Evolutionary conservation across 176 grass and related monocot species (phyloP).

Genomic region (Urochloa ruziziensis): DNA sequence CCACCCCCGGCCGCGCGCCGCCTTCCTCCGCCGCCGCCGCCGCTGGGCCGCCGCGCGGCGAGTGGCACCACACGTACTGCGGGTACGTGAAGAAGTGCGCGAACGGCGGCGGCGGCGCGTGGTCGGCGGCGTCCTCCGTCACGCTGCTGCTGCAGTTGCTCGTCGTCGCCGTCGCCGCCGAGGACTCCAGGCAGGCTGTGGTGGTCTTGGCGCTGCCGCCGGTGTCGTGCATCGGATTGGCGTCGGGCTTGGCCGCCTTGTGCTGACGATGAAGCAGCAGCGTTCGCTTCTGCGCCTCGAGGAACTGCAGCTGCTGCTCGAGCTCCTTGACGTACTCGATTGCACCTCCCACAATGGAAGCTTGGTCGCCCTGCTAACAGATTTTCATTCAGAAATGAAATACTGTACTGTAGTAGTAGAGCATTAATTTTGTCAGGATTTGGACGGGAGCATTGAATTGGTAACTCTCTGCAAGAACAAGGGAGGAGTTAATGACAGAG

Average conservation of each 20-base stretch:
- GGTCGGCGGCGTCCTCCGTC: constrained; percentile 33
- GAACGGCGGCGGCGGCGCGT: constrained; percentile 51
- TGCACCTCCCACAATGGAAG: constrained; percentile 87
- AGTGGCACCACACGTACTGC: constrained; percentile 80
- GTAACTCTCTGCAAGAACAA: background rate
- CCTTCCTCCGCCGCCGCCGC: background rate
- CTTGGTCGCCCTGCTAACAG: constrained; percentile 86
- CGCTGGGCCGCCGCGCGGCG: constrained; percentile 38
- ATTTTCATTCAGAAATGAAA: background rate
- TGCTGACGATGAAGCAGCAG: constrained; percentile 39
- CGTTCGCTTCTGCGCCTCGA: constrained; percentile 73
- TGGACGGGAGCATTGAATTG: constrained; percentile 22
- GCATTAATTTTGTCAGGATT: constrained; percentile 27
- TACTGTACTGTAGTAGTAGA: too few species aligned
- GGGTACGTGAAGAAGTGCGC: constrained; percentile 86
- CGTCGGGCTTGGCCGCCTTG: background rate
- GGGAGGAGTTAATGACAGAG: background rate
- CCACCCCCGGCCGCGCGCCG: constrained; percentile 35
- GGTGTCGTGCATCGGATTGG: background rate
- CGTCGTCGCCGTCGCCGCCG: constrained; percentile 4
- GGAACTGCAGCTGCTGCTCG: constrained; percentile 84
- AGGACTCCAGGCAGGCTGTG: constrained; percentile 11
- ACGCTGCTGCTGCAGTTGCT: constrained; percentile 54
- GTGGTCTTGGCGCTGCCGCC: background rate
- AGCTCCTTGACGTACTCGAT: constrained; percentile 98